Conservation (phyloP, 2,329 filamentous ascomycete genomes). For the Clarireedia paspali region DNA sequence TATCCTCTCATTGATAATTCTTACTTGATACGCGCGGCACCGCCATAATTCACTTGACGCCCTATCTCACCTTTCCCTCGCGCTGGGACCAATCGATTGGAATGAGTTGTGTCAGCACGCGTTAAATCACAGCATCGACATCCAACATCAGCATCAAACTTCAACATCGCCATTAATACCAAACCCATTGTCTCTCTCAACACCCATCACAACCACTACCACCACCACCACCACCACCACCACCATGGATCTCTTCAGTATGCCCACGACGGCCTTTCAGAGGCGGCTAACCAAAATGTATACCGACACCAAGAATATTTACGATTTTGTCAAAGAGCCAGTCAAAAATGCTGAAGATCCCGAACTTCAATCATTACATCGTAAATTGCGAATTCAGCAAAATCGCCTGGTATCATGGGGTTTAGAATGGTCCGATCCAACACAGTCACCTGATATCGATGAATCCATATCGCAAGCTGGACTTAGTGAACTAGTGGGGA, state of each 20-base stretch:
- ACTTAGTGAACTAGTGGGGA: conserved; percentile 67
- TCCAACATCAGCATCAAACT: too few species aligned
- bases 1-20: too few species aligned
- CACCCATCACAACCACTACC: too few species aligned
- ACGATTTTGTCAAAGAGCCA: conserved; percentile 62
- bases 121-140: too few species aligned
- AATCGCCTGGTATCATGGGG: conserved; percentile 75
- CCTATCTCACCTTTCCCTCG: too few species aligned
- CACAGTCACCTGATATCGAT: conserved; percentile 61
- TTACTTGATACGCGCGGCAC: too few species aligned
- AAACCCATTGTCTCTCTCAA: background rate
- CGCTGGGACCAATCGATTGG: too few species aligned
- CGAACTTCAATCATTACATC: conserved; percentile 63
- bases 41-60: too few species aligned
- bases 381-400: conserved; percentile 66
- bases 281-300: conserved; percentile 64
- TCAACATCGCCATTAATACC: background rate
- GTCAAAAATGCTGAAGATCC: conserved; percentile 57
- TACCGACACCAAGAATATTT: conserved; percentile 73
- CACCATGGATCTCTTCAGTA: conserved; percentile 25
- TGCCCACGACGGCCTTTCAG: conserved; percentile 39
- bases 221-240: background rate
- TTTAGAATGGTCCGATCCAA: conserved; percentile 69
- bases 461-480: conserved; percentile 65
- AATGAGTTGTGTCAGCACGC: too few species aligned